Conservation (phyloP, 257 asterid species). For the Phtheirospermum japonicum region DNA sequence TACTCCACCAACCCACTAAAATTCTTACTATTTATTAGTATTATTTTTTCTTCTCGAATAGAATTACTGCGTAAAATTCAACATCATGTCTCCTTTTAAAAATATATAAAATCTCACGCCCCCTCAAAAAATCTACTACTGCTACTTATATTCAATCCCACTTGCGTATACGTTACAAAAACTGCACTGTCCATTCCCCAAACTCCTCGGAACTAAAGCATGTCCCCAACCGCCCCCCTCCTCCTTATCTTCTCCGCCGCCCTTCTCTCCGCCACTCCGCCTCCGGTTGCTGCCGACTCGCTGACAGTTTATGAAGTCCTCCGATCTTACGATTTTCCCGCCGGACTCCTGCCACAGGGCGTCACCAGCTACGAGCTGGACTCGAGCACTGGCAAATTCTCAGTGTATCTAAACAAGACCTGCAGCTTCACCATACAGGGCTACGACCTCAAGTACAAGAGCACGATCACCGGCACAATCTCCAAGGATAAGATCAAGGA, state of each 20-base stretch:
- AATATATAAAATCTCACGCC: too few relatives aligned
- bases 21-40: too few relatives aligned
- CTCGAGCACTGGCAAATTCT: constrained; percentile 63
- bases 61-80: too few relatives aligned
- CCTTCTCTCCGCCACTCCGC: constrained; percentile 26
- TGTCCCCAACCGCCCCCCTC: constrained; percentile 23
- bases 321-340: constrained; percentile 58
- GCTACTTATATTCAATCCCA: too few relatives aligned
- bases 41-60: too few relatives aligned
- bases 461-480: constrained; percentile 56
- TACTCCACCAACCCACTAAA: not conserved
- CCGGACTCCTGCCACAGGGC: constrained; percentile 72
- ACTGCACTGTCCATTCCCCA: not conserved
- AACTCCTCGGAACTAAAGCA: not conserved
- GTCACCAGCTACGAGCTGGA: constrained; percentile 64
- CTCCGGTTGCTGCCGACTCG: constrained; percentile 26
- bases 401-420: constrained; percentile 41
- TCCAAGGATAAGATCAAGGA: constrained; percentile 35
- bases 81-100: too few relatives aligned
- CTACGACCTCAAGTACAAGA: constrained; percentile 60
- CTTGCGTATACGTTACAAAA: too few relatives aligned
- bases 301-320: constrained; percentile 55
- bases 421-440: constrained; percentile 60
- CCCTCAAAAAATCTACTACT: too few relatives aligned
- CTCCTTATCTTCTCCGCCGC: constrained; percentile 27